Conservation (phyloP, 2,329 filamentous ascomycete species). For the Aureobasidium vineae region DNA sequence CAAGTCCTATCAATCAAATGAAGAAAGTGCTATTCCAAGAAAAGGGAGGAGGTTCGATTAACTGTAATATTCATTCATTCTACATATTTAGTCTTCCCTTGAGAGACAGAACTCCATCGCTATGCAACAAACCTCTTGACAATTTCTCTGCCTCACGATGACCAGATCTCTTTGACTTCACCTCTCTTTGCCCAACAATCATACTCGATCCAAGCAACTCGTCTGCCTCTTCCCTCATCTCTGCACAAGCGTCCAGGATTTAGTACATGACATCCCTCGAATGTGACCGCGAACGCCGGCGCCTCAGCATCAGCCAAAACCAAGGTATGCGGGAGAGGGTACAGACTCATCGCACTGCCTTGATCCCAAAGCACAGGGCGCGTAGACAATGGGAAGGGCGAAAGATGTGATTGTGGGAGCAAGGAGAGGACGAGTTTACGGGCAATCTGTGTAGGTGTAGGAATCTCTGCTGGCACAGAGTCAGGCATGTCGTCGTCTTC, state of each 20-base stretch:
- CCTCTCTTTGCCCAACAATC: conserved; percentile 63
- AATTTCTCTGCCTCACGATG: background rate
- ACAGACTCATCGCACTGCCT: conserved; percentile 71
- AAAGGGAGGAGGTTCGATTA: too few relatives aligned
- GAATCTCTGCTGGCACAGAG: conserved; percentile 32
- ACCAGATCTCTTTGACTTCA: conserved; percentile 58
- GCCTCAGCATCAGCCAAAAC: conserved; percentile 79
- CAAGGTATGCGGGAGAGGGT: conserved; percentile 82
- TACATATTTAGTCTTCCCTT: background rate
- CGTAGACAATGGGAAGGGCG: conserved; percentile 76
- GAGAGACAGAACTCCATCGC: background rate
- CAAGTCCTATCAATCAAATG: too few relatives aligned
- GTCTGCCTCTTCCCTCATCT: conserved; percentile 59
- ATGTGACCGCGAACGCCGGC: conserved; percentile 80
- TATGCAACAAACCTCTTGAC: background rate
- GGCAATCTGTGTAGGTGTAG: conserved; percentile 30
- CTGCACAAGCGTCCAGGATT: conserved; percentile 77
- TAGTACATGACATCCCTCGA: conserved; percentile 94
- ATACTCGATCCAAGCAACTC: conserved; percentile 83
- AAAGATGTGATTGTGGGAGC: conserved; percentile 84
- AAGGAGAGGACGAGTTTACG: conserved; percentile 74
- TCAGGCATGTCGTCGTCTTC: conserved; percentile 30
- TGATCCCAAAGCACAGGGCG: conserved; percentile 92
- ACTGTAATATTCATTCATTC: too few relatives aligned
- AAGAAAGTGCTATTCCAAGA: too few relatives aligned